Conservation (phyloP, 805 yeast genomes). For the Metschnikowia kofuensis region DNA sequence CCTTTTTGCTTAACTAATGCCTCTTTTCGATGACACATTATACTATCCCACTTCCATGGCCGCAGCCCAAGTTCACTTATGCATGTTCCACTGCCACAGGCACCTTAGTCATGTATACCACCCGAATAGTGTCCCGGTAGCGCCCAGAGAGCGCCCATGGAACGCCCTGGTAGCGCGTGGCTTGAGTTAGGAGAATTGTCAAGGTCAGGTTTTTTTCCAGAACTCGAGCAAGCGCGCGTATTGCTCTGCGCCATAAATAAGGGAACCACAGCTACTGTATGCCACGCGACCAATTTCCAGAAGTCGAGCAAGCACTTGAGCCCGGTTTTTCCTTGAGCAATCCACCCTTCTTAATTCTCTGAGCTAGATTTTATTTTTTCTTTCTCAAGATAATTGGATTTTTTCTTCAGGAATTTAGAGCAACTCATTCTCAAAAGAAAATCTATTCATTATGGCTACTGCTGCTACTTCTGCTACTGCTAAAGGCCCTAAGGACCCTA, state of each 20-base stretch:
- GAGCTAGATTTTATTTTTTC: neutral
- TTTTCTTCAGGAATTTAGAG: neutral
- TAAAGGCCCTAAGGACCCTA: neutral
- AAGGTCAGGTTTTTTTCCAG: slow-evolving; percentile 2
- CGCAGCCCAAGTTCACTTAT: no score
- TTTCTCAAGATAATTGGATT: neutral
- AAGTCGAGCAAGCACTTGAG: neutral
- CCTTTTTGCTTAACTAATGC: no score
- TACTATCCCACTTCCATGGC: no score
- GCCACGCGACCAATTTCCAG: neutral
- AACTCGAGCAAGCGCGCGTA: slow-evolving; percentile 1
- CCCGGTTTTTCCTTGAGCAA: neutral
- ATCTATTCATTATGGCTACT: neutral
- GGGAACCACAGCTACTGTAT: slow-evolving; percentile 1
- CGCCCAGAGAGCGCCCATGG: no score
- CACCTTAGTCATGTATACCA: no score
- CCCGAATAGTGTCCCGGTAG: no score
- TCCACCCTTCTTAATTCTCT: neutral
- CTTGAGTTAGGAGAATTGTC: neutral
- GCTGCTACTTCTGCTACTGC: neutral
- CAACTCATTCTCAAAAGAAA: neutral
- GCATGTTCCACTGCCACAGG: no score
- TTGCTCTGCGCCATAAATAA: neutral
- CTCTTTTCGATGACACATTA: no score
- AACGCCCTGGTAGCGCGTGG: no score